These are phyloP conservation scores for Candida ascalaphidarum DNA, from an alignment of 805 yeast genomes.

Conservation along the genomic window DNA sequence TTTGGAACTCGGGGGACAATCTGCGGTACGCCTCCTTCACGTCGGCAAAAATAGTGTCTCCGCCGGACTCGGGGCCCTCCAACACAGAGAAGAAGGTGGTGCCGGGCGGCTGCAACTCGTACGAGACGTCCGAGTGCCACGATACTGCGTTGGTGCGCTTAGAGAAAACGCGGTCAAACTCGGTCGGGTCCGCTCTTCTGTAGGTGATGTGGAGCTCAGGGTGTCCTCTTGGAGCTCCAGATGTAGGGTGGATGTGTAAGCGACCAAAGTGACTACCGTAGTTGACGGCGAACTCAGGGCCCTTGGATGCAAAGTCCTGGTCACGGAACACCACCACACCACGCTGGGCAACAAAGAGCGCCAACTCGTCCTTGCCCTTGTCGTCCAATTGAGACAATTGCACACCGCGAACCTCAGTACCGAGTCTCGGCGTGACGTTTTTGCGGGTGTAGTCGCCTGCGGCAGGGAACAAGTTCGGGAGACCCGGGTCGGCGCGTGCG, in stretches of 20 bases:
- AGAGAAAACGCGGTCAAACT: conserved; percentile 17
- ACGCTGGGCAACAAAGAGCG: conserved; percentile 57
- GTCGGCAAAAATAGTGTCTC: conserved; percentile 30
- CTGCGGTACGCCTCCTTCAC: conserved; percentile 28
- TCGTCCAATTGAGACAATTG: conserved; percentile 48
- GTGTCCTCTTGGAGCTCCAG: conserved; percentile 52
- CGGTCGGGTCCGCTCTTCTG: conserved; percentile 20
- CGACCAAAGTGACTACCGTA: conserved; percentile 63
- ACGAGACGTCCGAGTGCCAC: conserved; percentile 30
- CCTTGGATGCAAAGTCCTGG: conserved; percentile 51
- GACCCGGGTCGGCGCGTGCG: conserved; percentile 34
- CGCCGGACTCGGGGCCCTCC: conserved; percentile 31
- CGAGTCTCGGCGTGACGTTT: conserved; percentile 59
- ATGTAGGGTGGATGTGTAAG: conserved; percentile 65
- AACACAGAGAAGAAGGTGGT: conserved; percentile 24
- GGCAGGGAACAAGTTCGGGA: conserved; percentile 43
- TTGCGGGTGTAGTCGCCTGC: conserved; percentile 20
- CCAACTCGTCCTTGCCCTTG: conserved; percentile 59
- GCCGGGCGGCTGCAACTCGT: conserved; percentile 28
- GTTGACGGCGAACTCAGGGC: conserved; percentile 41
- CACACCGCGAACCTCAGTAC: conserved; percentile 53
- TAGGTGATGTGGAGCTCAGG: conserved; percentile 29
- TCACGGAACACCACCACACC: conserved; percentile 62
- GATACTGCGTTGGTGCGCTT: conserved; percentile 20
- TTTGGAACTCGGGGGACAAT: conserved; percentile 26